These are phyloP conservation scores for Hypoxylon sp. DNA, from an alignment of 2,329 filamentous ascomycete species.

Conservation along the genomic window DNA sequence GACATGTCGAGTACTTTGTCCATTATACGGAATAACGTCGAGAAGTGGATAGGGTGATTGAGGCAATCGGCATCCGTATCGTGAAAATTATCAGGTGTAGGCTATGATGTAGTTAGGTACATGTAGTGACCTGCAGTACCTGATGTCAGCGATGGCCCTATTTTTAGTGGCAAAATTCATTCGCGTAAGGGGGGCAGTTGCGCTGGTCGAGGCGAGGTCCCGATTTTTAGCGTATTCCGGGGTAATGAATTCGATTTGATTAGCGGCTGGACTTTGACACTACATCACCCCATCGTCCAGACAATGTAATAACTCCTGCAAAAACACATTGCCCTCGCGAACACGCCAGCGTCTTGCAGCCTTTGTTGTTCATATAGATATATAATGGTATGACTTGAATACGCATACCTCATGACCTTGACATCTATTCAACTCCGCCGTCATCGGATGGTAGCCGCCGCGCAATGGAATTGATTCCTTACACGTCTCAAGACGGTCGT, in stretches of 20 bases:
- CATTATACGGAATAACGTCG: conserved; percentile 46
- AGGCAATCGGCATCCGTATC: background rate
- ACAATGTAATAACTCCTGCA: conserved; percentile 3
- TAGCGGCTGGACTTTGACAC: conserved; percentile 13
- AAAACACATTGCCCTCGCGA: conserved; percentile 10
- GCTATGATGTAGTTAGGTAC: background rate
- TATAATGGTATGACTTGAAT: conserved; percentile 23
- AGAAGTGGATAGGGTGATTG: conserved; percentile 48
- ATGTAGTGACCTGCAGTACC: background rate
- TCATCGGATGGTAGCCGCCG: conserved; percentile 25
- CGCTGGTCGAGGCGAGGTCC: background rate
- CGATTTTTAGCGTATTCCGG: conserved; percentile 34
- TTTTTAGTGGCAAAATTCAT: conserved; percentile 6
- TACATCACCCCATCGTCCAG: conserved; percentile 14
- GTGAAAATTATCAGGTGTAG: background rate
- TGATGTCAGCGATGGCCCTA: background rate
- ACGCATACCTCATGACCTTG: conserved; percentile 30
- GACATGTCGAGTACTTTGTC: conserved; percentile 48
- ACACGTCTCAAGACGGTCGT: conserved; percentile 78
- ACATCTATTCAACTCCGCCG: conserved; percentile 16
- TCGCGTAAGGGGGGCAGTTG: conserved; percentile 6
- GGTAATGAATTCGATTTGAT: conserved; percentile 30
- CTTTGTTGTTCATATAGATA: conserved; percentile 26
- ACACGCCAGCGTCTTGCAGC: conserved; percentile 11
- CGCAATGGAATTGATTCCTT: conserved; percentile 80